Evolutionary conservation across 176 grass and related monocot genomes (phyloP), one percentile per base, ranked within the genome.

Genomic region (Zoysia japonica): DNA sequence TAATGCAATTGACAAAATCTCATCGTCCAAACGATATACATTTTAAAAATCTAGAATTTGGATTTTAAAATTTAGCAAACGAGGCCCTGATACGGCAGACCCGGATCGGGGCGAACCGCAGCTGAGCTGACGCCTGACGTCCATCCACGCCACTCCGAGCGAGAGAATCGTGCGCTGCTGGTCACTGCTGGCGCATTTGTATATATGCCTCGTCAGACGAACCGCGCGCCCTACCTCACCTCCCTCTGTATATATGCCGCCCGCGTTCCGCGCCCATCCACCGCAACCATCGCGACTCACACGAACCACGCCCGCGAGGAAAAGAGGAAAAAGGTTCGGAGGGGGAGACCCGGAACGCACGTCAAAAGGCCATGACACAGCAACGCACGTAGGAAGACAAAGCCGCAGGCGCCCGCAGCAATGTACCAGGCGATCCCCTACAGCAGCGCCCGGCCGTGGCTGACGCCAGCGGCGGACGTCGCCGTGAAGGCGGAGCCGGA

Each of bases 401-500:
- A 28, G 28, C 28, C 28, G 28, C 28, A 28, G 28, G 28, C 28
- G 28, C 14, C 5, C 9, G 35, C 9, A 42, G 46, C 65, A 84
- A 97, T 97, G 93, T 87, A 97, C 65, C 85, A 93, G 73, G 88
- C 93, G 2, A 89, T 97, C 75, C 93, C 93, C 3, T 93, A 75
- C 79, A 89, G 93, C 82, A 90, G 83, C 90, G 61, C 61, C 14
- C 67, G 87, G 13, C 64, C 87, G 57, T 88, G 77, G 82, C 78
- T 82, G 5, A 79, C 50, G 81, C 60, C 86, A 70, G 16, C 82
- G 44, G 51, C 62, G 6, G 9, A 38, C 61, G 82, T 2, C 71
- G 75, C 36, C 19, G 80, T 80, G 47, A 84, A 88, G 28, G 28
- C 28, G 28, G 28, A 28, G 82, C 20, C 44, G 65, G 87, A 84